Evolutionary conservation across 345 rosid species (phyloP).

Genomic region (Laguncularia racemosa): DNA sequence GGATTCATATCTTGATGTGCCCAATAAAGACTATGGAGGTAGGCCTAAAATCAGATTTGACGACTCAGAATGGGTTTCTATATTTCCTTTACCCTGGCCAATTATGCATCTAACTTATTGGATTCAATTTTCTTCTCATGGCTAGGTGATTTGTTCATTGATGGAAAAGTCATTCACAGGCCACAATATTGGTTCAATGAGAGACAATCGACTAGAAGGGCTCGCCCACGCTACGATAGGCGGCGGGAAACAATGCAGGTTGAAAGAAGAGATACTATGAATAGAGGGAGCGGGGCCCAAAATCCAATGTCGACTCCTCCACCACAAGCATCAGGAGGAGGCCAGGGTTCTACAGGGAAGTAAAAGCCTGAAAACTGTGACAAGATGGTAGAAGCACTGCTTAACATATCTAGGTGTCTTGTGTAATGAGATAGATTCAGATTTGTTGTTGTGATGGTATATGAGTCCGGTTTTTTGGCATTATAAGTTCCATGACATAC

Average conservation of each 20-base stretch:
- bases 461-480: no score
- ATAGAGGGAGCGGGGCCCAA: conserved; percentile 25
- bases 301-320: conserved; percentile 15
- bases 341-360: conserved; percentile 4
- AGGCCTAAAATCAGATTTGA: conserved; percentile 9
- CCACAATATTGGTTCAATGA: conserved; percentile 63
- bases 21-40: conserved; percentile 98
- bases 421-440: no score
- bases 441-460: no score
- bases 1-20: conserved; percentile 94
- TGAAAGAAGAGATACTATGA: conserved; percentile 48
- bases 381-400: no score
- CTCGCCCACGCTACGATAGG: conserved; percentile 62
- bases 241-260: conserved; percentile 75
- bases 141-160: conserved; percentile 68
- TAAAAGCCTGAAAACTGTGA: no score
- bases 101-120: background rate
- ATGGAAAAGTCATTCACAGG: conserved; percentile 87
- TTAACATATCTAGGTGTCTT: no score
- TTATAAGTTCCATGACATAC: no score
- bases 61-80: background rate
- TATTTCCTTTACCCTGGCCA: background rate
- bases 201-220: conserved; percentile 49
- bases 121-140: background rate
- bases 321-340: conserved; percentile 17